Evolutionary conservation across 2,329 filamentous ascomycete species (phyloP), one percentile per base, ranked within the genome.

Genomic region (Xylaria sp.): DNA sequence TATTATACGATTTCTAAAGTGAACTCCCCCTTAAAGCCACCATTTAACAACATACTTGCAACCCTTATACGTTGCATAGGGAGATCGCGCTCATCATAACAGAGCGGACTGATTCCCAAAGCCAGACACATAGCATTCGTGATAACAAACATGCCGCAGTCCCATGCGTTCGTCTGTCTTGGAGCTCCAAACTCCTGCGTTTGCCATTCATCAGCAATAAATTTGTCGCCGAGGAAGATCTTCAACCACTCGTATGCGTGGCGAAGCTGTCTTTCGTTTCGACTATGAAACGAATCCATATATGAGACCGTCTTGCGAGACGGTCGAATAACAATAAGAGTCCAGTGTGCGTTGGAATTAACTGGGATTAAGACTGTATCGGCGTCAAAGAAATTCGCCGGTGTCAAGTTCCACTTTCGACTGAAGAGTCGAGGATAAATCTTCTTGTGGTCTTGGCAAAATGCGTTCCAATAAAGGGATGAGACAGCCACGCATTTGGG

Each of bases 121-220:
- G 86, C 83, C 44, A 89, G 75, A 65, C 89, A 92, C 57, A 93
- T 86, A 18, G 88, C 90, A 75, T 94, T 95, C 20, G 92, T 88
- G 72, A 93, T 89, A 15, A 90, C 88, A 77, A 93, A 93, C 3
- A 94, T 88, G n/a, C 92, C 92, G 73, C 92, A 94, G 77, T 94
- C 92, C 76, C 87, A 89, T 1, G 86, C 86, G 75, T 94, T 94
- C 31, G 81, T 83, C 78, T 94, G 92, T 2, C 72, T 74, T 0
- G 88, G 85, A 44, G 87, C 87, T 18, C 80, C 78, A 54, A 85
- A 83, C n/a, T 80, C 77, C 8, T 86, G 80, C 1, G 84, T 81
- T 28, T 78, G 82, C 92, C 92, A 94, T 50, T 92, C 89, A 1
- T 81, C 80, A 15, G 82, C 81, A 1, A 84, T 76, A 74, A 87